These are phyloP conservation scores for Coccomyxa subellipsoidea DNA, from an alignment of 163 green algal genomes.

Conservation along the genomic window DNA sequence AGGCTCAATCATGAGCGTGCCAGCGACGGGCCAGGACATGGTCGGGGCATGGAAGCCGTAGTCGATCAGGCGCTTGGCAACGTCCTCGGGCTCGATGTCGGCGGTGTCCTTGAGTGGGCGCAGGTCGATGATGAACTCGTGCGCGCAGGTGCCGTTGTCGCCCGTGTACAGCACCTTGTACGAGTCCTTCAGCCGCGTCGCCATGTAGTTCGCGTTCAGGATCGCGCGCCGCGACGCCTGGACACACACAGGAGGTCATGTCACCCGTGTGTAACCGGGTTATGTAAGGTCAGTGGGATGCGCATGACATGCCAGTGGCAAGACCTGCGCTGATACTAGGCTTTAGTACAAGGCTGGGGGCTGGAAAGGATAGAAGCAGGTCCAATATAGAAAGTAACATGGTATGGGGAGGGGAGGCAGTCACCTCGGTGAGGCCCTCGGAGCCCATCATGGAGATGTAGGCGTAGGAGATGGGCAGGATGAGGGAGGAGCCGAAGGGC, in stretches of 20 bases:
- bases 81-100: constrained; percentile 94
- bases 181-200: constrained; percentile 78
- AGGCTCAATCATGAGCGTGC: constrained; percentile 99
- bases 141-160: constrained; percentile 86
- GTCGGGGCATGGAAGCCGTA: constrained; percentile 99
- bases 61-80: constrained; percentile 99
- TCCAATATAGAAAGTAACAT: background rate
- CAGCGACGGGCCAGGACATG: constrained; percentile 98
- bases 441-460: constrained; percentile 99
- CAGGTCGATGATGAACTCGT: constrained; percentile 99
- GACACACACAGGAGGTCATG: background rate
- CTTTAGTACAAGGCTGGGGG: background rate
- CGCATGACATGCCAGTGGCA: too few relatives aligned
- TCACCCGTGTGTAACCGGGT: too few relatives aligned
- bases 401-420: background rate
- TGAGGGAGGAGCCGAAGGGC: constrained; percentile 92
- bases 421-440: constrained; percentile 75
- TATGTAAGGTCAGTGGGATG: too few relatives aligned
- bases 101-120: constrained; percentile 72
- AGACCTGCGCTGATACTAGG: too few relatives aligned
- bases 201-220: constrained; percentile 99
- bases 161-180: constrained; percentile 92
- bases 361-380: background rate
- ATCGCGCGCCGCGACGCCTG: constrained; percentile 93
- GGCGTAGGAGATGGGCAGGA: constrained; percentile 97